Evolutionary conservation across 2,329 filamentous ascomycete genomes (phyloP).

Genomic region (Uncinocarpus reesii): DNA sequence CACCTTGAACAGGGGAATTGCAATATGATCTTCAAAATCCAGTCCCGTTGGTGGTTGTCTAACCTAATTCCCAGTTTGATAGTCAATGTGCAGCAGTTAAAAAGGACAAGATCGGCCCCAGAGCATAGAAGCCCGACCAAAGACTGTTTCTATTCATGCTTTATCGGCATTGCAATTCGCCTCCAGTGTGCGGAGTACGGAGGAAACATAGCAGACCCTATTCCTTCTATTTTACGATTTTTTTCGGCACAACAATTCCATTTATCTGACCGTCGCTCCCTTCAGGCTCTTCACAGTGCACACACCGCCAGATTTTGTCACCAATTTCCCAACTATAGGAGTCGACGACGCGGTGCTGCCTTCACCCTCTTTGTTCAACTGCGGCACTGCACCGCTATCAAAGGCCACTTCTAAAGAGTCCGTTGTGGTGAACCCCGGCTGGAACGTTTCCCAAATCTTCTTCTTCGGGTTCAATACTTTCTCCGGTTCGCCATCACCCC

Average conservation of each 20-base stretch:
- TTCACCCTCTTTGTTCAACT: slow-evolving; percentile 59
- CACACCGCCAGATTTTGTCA: slow-evolving; percentile 64
- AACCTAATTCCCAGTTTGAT: too few relatives aligned
- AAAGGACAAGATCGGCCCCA: too few relatives aligned
- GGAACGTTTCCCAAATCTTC: slow-evolving; percentile 96
- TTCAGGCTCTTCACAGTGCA: slow-evolving; percentile 77
- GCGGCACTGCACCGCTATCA: slow-evolving; percentile 65
- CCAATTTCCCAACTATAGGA: slow-evolving; percentile 52
- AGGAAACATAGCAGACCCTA: too few relatives aligned
- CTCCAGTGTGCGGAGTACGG: too few relatives aligned
- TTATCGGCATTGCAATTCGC: background rate
- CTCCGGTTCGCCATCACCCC: slow-evolving; percentile 77
- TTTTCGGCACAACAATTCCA: background rate
- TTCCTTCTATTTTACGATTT: background rate
- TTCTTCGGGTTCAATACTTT: slow-evolving; percentile 96
- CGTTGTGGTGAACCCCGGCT: slow-evolving; percentile 91
- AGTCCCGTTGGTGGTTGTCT: too few relatives aligned
- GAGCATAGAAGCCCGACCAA: background rate
- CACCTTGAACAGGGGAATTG: too few relatives aligned
- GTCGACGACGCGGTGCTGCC: slow-evolving; percentile 45
- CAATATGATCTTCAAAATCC: too few relatives aligned
- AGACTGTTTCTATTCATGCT: background rate
- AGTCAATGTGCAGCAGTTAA: too few relatives aligned
- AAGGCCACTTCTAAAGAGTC: slow-evolving; percentile 73
- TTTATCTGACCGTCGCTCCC: slow-evolving; percentile 70